Evolutionary conservation across 2,329 filamentous ascomycete genomes (phyloP), one percentile per base, ranked within the genome.

Genomic region (Cylindrodendrum hubeiense): DNA sequence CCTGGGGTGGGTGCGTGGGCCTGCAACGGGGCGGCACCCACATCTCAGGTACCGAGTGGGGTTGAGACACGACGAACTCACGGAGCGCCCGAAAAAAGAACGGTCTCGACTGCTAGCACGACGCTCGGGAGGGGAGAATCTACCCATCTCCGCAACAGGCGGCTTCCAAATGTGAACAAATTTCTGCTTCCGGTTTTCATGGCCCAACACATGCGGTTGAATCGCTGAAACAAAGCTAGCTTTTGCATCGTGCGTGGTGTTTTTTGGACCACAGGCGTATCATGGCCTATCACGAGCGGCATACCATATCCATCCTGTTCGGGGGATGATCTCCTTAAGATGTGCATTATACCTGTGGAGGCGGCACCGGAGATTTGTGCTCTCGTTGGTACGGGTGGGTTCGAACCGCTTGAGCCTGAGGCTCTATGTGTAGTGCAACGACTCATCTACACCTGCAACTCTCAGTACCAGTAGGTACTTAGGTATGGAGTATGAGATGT

Each of bases 241-340:
- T 19, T 53, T 22, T n/a, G 12, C 22, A 17, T n/a, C 51, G 34
- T 30, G n/a, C 37, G 15, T 39, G 58, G 57, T 49, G 39, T 44
- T 26, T 46, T 46, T 46, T 12, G n/a, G 30, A 52, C 46, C 30
- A 19, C 39, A 53, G 30, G 37, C 22, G 60, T 57, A 47, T 52
- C 47, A 30, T 52, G 17, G 61, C 54, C 33, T 4, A 47, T 43
- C 9, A 21, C 13, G 19, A 44, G 13, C 22, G 47, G 15, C 24
- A 56, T 61, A 46, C 34, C 49, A 24, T 60, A 47, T 57, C 53
- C 57, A 53, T 50, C 59, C 53, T 19, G 5, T 55, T 21, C 44
- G 41, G 57, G 64, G 67, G 64, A 50, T 70, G 72, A 73, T 74
- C 72, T 72, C 63, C 72, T 74, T 73, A 74, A 74, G 72, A 74